Evolutionary conservation across 2,329 filamentous ascomycete species (phyloP).

Genomic region (Albophoma yamanashiensis): DNA sequence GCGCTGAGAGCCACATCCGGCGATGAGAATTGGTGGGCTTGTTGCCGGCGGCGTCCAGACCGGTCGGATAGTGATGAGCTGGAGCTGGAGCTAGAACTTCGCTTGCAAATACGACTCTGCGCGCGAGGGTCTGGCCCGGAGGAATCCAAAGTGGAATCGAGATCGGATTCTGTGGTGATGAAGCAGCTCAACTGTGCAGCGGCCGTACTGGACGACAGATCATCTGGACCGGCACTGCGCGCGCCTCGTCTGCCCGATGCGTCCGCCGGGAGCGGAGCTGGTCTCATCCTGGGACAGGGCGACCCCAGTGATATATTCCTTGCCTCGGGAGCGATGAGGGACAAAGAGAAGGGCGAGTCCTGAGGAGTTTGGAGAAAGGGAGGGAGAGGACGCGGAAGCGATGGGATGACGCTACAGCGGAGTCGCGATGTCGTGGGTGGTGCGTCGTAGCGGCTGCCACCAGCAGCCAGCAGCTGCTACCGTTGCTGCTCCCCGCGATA

Average conservation of each 20-base stretch:
- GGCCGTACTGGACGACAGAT: constrained; percentile 6
- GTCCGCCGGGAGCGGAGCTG: constrained; percentile 6
- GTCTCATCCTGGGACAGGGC: constrained; percentile 7
- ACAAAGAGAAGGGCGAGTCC: background rate
- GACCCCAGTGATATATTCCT: background rate
- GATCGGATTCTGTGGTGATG: constrained; percentile 21
- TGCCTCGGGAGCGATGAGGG: background rate
- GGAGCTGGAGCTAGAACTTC: constrained; percentile 5
- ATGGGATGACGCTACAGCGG: background rate
- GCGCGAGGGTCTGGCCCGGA: constrained; percentile 1
- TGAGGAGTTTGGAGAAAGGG: background rate
- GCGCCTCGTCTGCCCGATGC: background rate
- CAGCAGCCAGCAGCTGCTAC: background rate
- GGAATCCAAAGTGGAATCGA: constrained; percentile 13
- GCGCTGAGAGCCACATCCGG: constrained; percentile 7
- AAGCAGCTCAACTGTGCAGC: constrained; percentile 20
- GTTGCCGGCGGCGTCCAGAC: background rate
- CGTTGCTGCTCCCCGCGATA: background rate
- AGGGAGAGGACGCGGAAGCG: background rate
- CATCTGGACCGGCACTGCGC: constrained; percentile 1
- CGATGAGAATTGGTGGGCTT: constrained; percentile 2
- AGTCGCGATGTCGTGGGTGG: background rate
- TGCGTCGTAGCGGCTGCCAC: too few species aligned
- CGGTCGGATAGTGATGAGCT: background rate
- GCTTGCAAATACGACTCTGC: constrained; percentile 12